phyloP scores from a whole-genome alignment of 2,329 filamentous ascomycete species.

The Monilinia laxa region DNA sequence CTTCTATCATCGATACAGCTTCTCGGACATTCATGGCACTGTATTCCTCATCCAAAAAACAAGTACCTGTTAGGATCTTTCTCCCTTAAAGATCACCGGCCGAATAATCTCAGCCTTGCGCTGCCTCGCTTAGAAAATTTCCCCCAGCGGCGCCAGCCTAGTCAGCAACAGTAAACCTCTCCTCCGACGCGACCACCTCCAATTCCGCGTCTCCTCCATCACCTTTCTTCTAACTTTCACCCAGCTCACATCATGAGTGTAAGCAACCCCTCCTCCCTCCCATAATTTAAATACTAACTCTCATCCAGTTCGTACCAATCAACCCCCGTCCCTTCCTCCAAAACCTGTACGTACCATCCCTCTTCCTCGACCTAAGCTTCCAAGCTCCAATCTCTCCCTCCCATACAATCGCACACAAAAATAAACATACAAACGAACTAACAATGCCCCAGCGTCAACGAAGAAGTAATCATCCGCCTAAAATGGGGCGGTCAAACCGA shows the following conservation, averaged over 20 bases:
- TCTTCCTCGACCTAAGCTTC: conserved; percentile 20
- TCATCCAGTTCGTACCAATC: conserved; percentile 76
- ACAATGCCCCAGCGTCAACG: conserved; percentile 65
- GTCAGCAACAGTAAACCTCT: conserved; percentile 12
- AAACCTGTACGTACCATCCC: conserved; percentile 64
- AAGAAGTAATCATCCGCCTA: conserved; percentile 84
- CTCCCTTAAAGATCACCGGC: not conserved
- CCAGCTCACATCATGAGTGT: conserved; percentile 42
- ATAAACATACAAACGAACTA: conserved; percentile 5
- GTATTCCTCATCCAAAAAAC: not conserved
- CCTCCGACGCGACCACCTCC: conserved; percentile 24
- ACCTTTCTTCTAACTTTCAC: not conserved
- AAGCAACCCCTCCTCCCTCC: conserved; percentile 26
- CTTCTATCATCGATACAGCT: not conserved
- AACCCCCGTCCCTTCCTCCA: conserved; percentile 98
- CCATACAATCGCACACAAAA: not conserved
- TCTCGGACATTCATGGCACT: too few species aligned
- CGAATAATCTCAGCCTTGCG: conserved; percentile 14
- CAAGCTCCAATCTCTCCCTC: not conserved
- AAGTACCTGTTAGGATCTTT: not conserved
- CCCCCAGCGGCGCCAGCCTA: conserved; percentile 28
- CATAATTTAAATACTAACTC: conserved; percentile 31
- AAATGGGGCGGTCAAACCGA: conserved; percentile 94
- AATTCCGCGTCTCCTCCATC: conserved; percentile 26
- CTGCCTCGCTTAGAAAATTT: conserved; percentile 22